Percentiles rank a stretch among this genome's conserved stretches.
Evolutionary conservation across 2,329 filamentous ascomycete species (phyloP).

Genomic region (Xylaria digitata): DNA sequence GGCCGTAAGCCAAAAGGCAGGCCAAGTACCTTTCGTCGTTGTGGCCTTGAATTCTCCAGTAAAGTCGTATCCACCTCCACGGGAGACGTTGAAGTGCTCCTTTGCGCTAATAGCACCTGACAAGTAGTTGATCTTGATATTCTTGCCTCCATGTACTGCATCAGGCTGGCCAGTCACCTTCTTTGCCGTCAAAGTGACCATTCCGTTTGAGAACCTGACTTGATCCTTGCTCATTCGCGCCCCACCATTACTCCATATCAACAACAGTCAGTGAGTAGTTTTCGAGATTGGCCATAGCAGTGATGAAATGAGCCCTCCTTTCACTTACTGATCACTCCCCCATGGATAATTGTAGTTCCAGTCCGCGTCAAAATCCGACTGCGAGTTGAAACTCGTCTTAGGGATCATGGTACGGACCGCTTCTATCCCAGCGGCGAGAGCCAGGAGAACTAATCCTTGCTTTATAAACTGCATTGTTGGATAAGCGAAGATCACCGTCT

Average conservation of each 20-base stretch:
- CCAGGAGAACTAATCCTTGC: slow-evolving; percentile 34
- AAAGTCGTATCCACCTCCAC: slow-evolving; percentile 57
- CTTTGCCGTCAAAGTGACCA: slow-evolving; percentile 60
- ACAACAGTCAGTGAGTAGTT: neutral
- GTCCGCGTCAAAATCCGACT: slow-evolving; percentile 55
- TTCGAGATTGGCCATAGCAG: neutral
- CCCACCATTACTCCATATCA: slow-evolving; percentile 57
- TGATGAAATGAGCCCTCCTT: neutral
- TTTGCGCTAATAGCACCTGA: slow-evolving; percentile 58
- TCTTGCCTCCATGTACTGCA: slow-evolving; percentile 53
- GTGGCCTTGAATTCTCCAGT: slow-evolving; percentile 55
- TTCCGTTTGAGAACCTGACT: slow-evolving; percentile 55
- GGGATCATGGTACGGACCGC: slow-evolving; percentile 55
- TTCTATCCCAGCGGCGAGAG: slow-evolving; percentile 40
- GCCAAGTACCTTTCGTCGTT: slow-evolving; percentile 62
- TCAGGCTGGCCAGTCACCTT: slow-evolving; percentile 56
- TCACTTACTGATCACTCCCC: slow-evolving; percentile 62
- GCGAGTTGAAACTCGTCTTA: slow-evolving; percentile 53
- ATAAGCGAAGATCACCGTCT: neutral
- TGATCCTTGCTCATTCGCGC: slow-evolving; percentile 65
- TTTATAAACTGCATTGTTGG: slow-evolving; percentile 29
- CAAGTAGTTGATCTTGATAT: slow-evolving; percentile 63
- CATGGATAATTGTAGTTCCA: slow-evolving; percentile 67
- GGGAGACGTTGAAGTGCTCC: slow-evolving; percentile 54
- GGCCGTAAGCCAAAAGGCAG: slow-evolving; percentile 68